Evolutionary conservation across 2,329 filamentous ascomycete species (phyloP), one percentile per base, ranked within the genome.

Genomic region (Venturia carpophila): DNA sequence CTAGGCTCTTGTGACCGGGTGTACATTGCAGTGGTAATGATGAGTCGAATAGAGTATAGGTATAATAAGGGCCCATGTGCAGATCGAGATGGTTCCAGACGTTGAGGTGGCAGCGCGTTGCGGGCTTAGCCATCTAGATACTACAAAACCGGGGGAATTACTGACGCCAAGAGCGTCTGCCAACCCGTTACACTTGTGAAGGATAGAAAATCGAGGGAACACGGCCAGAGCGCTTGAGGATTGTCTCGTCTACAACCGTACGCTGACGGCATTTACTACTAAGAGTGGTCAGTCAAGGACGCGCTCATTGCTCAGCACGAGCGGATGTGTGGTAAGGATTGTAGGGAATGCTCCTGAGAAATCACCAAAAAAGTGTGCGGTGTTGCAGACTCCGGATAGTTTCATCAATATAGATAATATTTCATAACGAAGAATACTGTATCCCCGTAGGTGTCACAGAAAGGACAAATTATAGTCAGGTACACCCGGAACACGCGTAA

Each of bases 81-180:
- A 15, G 60, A 61, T 45, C 42, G 11, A 43, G 17, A 42, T 17
- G 13, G 1, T 27, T 61, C n/a, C 42, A 7, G 39, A 61, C 34
- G 21, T n/a, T 42, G n/a, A 61, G 21, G 43, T 13, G 37, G 24
- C 10, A 24, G 21, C 21, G 37, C 15, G 37, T 61, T 39, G 37
- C 60, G 60, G 60, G 37, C 24, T 45, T 30, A 61, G 42, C n/a
- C 42, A 43, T 61, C 37, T 61, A 61, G 60, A 61, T 27, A 61
- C 39, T 42, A 42, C 60, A 43, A 37, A 15, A n/a, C 30, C 19
- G 17, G 30, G 37, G 30, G 52, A 37, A 19, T 21, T 9, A 19
- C 52, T n/a, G 52, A 56, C 37, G 52, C 30, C 30, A 58, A 39
- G 27, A 24, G 24, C n/a, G 11, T 5, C 19, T 37, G 19, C 27